phyloP scores from a whole-genome alignment of 768 basidiomycete species.

The Xanthoconium purpureum region DNA sequence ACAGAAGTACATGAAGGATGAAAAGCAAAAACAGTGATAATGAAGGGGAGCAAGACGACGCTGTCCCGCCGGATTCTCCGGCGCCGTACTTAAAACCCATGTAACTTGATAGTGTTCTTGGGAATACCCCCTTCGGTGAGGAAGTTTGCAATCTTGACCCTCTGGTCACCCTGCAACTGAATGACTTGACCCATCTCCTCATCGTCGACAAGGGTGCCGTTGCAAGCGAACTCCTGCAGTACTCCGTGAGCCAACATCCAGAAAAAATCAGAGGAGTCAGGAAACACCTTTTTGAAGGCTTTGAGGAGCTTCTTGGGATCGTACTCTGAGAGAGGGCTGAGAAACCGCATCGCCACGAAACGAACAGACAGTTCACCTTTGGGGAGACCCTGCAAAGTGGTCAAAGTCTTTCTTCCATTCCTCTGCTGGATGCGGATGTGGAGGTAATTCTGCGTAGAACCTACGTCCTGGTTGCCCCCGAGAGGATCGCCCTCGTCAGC shows the following conservation, averaged over 20 bases:
- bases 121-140: slow-evolving; percentile 79
- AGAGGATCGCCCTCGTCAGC: slow-evolving; percentile 90
- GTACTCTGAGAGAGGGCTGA: slow-evolving; percentile 61
- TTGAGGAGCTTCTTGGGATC: slow-evolving; percentile 98
- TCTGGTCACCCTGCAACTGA: slow-evolving; percentile 98
- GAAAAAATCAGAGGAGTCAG: neutral
- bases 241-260: slow-evolving; percentile 6
- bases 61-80: neutral
- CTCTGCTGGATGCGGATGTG: slow-evolving; percentile 98
- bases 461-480: slow-evolving; percentile 68
- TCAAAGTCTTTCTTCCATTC: slow-evolving; percentile 98
- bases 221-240: slow-evolving; percentile 91
- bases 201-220: slow-evolving; percentile 94
- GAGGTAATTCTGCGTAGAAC: slow-evolving; percentile 79
- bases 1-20: slow-evolving; percentile 20
- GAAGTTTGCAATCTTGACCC: slow-evolving; percentile 85
- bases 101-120: slow-evolving; percentile 77
- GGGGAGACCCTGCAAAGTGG: slow-evolving; percentile 93
- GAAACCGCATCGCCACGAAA: slow-evolving; percentile 13
- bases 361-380: slow-evolving; percentile 54
- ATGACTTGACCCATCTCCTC: slow-evolving; percentile 96
- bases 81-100: slow-evolving; percentile 66
- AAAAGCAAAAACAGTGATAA: slow-evolving; percentile 12
- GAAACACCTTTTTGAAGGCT: slow-evolving; percentile 91
- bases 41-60: neutral